Percentiles rank a stretch among this genome's conserved stretches.
Evolutionary conservation across 2,329 filamentous ascomycete genomes (phyloP).

Genomic region (Endothia cerciana): DNA sequence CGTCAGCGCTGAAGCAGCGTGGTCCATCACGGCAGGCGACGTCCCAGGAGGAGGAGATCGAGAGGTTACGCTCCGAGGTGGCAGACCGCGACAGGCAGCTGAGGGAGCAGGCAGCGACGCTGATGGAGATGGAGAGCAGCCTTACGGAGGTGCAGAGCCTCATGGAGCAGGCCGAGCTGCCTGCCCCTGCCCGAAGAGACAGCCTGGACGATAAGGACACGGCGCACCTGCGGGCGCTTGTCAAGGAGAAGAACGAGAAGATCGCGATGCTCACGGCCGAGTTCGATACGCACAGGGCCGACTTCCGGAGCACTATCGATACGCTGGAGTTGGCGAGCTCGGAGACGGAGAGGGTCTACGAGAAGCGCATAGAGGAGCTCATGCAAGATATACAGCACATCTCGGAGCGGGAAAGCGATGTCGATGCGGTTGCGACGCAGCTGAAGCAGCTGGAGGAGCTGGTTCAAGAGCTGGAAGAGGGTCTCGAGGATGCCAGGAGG

Average conservation of each 20-base stretch:
- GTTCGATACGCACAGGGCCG: constrained; percentile 91
- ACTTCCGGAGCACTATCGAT: constrained; percentile 96
- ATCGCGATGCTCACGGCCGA: constrained; percentile 91
- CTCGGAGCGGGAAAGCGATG: constrained; percentile 82
- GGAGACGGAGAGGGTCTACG: constrained; percentile 95
- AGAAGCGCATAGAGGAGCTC: constrained; percentile 86
- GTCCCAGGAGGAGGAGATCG: constrained; percentile 70
- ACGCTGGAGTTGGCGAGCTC: constrained; percentile 93
- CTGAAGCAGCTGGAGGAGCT: constrained; percentile 95
- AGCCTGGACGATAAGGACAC: constrained; percentile 72
- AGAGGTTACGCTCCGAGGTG: constrained; percentile 72
- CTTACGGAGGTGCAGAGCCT: constrained; percentile 76
- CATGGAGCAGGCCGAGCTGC: constrained; percentile 61
- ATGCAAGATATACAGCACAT: constrained; percentile 82
- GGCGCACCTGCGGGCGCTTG: constrained; percentile 74
- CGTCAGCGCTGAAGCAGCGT: constrained; percentile 57
- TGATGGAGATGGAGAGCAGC: constrained; percentile 89
- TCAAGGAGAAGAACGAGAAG: constrained; percentile 96
- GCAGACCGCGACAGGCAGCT: constrained; percentile 85
- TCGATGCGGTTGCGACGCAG: constrained; percentile 87
- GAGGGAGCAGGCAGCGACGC: constrained; percentile 80
- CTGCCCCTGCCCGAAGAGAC: constrained; percentile 45
- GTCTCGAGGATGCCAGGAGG: constrained; percentile 88
- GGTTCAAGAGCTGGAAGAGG: constrained; percentile 95
- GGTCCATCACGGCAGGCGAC: constrained; percentile 54